phyloP scores from a whole-genome alignment of 805 yeast species.

The Ogataea haglerorum region DNA sequence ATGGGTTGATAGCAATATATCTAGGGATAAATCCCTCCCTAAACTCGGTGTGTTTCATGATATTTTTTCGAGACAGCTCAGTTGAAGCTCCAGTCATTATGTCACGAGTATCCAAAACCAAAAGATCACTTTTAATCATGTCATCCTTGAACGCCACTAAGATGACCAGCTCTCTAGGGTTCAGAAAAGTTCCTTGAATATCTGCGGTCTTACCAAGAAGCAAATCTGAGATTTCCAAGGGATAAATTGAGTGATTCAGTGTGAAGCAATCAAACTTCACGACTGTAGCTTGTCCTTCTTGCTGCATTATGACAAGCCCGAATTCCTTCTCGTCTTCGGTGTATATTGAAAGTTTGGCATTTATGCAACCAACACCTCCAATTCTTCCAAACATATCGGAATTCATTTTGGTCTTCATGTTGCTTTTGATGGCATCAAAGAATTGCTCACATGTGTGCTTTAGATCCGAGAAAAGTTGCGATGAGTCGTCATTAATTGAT shows the following conservation, averaged over 20 bases:
- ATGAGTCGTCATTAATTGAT: conserved; percentile 6
- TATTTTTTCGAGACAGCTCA: not conserved
- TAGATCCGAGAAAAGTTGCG: conserved; percentile 12
- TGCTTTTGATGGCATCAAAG: conserved; percentile 18
- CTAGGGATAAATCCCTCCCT: conserved; percentile 28
- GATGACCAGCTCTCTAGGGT: conserved; percentile 4
- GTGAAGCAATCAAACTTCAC: conserved; percentile 11
- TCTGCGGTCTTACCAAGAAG: conserved; percentile 1
- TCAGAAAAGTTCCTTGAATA: conserved; percentile 12
- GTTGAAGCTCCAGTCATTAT: not conserved
- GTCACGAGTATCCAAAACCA: conserved; percentile 1
- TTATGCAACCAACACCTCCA: conserved; percentile 16
- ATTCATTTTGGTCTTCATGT: conserved; percentile 20
- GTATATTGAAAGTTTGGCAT: conserved; percentile 2
- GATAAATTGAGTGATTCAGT: conserved; percentile 1
- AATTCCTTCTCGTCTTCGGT: not conserved
- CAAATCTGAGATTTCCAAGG: conserved; percentile 6
- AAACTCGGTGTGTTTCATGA: conserved; percentile 8
- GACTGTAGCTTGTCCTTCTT: conserved; percentile 12
- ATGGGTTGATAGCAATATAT: conserved; percentile 32
- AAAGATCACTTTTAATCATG: not conserved
- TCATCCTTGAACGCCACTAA: conserved; percentile 7
- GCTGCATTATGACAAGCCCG: conserved; percentile 12
- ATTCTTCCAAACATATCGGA: conserved; percentile 11
- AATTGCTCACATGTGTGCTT: conserved; percentile 13